Percentiles rank a stretch among this genome's conserved stretches.
Conservation (phyloP, 345 rosid species). For the Citrus glauca region DNA sequence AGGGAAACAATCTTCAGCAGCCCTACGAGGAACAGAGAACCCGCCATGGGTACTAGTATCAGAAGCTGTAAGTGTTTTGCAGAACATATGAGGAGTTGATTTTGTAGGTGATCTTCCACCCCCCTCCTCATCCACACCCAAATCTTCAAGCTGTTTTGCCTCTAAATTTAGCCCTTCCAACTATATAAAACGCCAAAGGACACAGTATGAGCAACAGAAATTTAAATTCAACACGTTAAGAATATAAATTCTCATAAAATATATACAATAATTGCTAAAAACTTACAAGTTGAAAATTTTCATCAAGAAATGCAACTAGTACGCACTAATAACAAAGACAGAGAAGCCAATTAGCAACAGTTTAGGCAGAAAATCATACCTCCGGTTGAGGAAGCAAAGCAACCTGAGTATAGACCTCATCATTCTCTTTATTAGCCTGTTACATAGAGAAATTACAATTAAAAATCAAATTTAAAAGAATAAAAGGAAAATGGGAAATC, state of each 20-base stretch:
- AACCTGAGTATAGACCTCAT: slow-evolving; percentile 81
- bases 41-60: slow-evolving; percentile 97
- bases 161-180: slow-evolving; percentile 42
- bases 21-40: slow-evolving; percentile 86
- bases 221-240: not conserved
- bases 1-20: slow-evolving; percentile 90
- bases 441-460: not conserved
- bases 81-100: slow-evolving; percentile 81
- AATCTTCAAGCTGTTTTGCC: slow-evolving; percentile 43
- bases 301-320: not conserved
- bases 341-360: not conserved
- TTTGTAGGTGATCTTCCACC: slow-evolving; percentile 47
- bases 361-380: slow-evolving; percentile 31
- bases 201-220: slow-evolving; percentile 1
- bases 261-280: not conserved
- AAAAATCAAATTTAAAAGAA: slow-evolving; percentile 15
- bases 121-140: slow-evolving; percentile 52
- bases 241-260: not conserved
- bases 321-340: not conserved
- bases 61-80: slow-evolving; percentile 87
- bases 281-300: not conserved
- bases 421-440: slow-evolving; percentile 88
- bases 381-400: slow-evolving; percentile 69
- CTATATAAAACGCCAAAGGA: slow-evolving; percentile 32
- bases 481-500: slow-evolving; percentile 2